Conservation (phyloP, 2,329 filamentous ascomycete genomes). For the Orbilia oligospora region DNA sequence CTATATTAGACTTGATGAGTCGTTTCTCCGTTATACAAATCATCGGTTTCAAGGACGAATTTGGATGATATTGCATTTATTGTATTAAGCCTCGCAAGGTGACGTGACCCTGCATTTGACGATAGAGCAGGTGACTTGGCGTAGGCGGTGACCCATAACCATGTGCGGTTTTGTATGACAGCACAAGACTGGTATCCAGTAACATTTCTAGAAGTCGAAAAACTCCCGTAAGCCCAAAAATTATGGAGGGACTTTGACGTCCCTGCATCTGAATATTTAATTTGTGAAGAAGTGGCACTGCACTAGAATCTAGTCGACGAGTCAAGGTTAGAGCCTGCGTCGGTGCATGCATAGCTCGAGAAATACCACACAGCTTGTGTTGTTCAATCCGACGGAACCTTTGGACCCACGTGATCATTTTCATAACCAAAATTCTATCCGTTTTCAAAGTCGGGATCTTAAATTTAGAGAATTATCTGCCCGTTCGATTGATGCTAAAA, state of each 20-base stretch:
- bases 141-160: constrained; percentile 20
- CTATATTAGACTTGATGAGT: too few relatives aligned
- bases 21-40: background rate
- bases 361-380: constrained; percentile 7
- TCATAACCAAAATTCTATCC: background rate
- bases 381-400: background rate
- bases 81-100: background rate
- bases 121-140: constrained; percentile 29
- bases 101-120: background rate
- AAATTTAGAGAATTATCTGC: background rate
- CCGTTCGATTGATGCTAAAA: constrained; percentile 19
- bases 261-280: too few relatives aligned
- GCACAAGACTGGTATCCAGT: too few relatives aligned
- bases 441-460: constrained; percentile 1
- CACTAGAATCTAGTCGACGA: too few relatives aligned
- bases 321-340: too few relatives aligned
- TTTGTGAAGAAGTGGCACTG: too few relatives aligned
- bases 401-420: background rate
- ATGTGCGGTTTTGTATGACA: constrained; percentile 29
- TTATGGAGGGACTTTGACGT: too few relatives aligned
- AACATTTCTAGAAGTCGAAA: background rate
- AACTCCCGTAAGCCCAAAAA: too few relatives aligned
- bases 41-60: background rate
- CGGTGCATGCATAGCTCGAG: background rate
- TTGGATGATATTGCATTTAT: background rate